Evolutionary conservation across 1,284 basidiomycete species (phyloP).

Genomic region (Tilletia setariae): DNA sequence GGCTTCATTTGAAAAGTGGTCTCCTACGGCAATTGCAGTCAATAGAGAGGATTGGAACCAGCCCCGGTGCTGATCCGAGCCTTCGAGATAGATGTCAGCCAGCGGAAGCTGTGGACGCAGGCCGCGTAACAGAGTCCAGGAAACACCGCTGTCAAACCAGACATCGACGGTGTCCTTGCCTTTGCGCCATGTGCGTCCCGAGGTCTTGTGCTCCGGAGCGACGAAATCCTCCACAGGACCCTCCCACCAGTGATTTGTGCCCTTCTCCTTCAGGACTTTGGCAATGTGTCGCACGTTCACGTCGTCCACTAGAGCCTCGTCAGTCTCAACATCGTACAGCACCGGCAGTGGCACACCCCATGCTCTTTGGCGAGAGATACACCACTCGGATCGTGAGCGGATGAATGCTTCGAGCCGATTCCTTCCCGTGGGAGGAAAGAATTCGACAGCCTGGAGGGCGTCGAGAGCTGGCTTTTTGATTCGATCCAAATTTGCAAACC

Average conservation of each 20-base stretch:
- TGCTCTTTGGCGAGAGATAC: slow-evolving; percentile 92
- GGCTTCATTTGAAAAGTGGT: neutral
- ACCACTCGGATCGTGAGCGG: slow-evolving; percentile 90
- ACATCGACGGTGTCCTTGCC: slow-evolving; percentile 96
- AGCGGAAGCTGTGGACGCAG: slow-evolving; percentile 54
- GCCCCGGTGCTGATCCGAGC: slow-evolving; percentile 94
- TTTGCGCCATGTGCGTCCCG: slow-evolving; percentile 32
- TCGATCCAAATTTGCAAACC: slow-evolving; percentile 87
- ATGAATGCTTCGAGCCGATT: slow-evolving; percentile 77
- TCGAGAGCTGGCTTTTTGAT: slow-evolving; percentile 75
- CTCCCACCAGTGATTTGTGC: slow-evolving; percentile 86
- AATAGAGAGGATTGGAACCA: slow-evolving; percentile 98
- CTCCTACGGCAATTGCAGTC: slow-evolving; percentile 66
- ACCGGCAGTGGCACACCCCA: slow-evolving; percentile 98
- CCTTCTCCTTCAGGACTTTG: slow-evolving; percentile 67
- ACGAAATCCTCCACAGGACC: slow-evolving; percentile 76
- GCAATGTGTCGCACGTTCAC: slow-evolving; percentile 76
- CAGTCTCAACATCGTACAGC: slow-evolving; percentile 68
- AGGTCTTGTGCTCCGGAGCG: slow-evolving; percentile 34
- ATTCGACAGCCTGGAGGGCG: slow-evolving; percentile 71
- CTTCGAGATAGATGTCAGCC: slow-evolving; percentile 90
- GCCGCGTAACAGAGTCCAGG: slow-evolving; percentile 75
- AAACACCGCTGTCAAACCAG: slow-evolving; percentile 97
- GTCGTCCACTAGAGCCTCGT: slow-evolving; percentile 65
- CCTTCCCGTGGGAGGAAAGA: slow-evolving; percentile 63